Conservation (phyloP, 805 yeast species). For the Yamadazyma ubonensis region DNA sequence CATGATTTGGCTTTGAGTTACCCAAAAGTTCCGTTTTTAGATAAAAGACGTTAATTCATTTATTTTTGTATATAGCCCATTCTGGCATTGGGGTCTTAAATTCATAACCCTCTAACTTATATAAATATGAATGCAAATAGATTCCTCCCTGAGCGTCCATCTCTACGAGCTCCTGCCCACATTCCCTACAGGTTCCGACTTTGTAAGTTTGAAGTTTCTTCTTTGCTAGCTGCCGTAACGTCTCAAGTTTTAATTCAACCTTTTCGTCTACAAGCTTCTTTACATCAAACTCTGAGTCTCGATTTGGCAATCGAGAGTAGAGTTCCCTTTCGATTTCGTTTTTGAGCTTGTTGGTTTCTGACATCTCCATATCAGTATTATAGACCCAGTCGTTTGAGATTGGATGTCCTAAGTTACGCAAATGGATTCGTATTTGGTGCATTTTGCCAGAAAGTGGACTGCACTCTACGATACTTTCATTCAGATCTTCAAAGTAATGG, state of each 20-base stretch:
- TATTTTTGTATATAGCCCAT: too few relatives aligned
- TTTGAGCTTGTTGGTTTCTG: slow-evolving; percentile 17
- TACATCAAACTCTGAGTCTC: too few relatives aligned
- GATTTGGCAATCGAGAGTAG: too few relatives aligned
- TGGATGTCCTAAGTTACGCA: slow-evolving; percentile 68
- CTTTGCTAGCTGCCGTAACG: slow-evolving; percentile 23
- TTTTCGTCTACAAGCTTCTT: not conserved
- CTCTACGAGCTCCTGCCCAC: slow-evolving; percentile 32
- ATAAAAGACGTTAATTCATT: not conserved
- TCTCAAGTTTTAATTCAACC: slow-evolving; percentile 16
- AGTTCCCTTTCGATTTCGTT: slow-evolving; percentile 28
- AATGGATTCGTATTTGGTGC: slow-evolving; percentile 58
- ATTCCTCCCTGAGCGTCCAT: slow-evolving; percentile 25
- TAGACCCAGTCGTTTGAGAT: slow-evolving; percentile 72
- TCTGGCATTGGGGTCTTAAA: slow-evolving; percentile 46
- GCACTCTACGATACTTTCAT: slow-evolving; percentile 48
- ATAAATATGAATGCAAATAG: slow-evolving; percentile 47
- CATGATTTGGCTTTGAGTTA: slow-evolving; percentile 15
- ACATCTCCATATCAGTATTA: slow-evolving; percentile 17
- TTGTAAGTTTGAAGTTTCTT: slow-evolving; percentile 30
- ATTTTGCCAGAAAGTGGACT: slow-evolving; percentile 53
- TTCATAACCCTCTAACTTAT: slow-evolving; percentile 22
- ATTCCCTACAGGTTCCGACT: slow-evolving; percentile 30
- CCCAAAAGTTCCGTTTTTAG: slow-evolving; percentile 26
- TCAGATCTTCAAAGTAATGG: slow-evolving; percentile 22